phyloP scores from a whole-genome alignment of 768 basidiomycete genomes.

The Lactarius pseudohatsudake region DNA sequence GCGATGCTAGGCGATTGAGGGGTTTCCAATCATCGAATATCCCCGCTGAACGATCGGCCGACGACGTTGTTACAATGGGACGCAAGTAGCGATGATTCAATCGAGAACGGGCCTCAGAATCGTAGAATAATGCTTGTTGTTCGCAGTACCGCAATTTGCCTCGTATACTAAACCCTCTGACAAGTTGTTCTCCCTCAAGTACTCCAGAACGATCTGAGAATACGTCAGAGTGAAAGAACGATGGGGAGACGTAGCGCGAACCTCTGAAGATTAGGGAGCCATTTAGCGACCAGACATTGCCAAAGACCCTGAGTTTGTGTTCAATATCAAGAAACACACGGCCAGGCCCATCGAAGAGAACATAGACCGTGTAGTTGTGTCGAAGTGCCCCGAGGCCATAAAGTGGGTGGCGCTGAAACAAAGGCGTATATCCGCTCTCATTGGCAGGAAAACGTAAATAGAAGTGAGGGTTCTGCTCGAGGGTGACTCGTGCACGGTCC shows the following conservation, averaged over 20 bases:
- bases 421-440: not conserved
- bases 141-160: not conserved
- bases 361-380: not conserved
- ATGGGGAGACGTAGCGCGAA: not conserved
- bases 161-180: not conserved
- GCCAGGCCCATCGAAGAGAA: not conserved
- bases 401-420: not conserved
- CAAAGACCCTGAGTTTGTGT: not conserved
- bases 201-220: not conserved
- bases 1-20: not conserved
- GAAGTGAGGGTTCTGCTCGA: too few relatives aligned
- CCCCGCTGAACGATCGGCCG: not conserved
- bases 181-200: not conserved
- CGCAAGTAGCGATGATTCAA: not conserved
- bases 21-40: not conserved
- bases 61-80: not conserved
- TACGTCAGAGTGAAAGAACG: not conserved
- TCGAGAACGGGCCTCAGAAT: not conserved
- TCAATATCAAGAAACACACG: not conserved
- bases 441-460: not conserved
- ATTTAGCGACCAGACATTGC: not conserved
- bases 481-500: too few relatives aligned
- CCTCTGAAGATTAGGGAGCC: not conserved
- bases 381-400: not conserved
- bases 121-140: not conserved